Evolutionary conservation across 257 asterid genomes (phyloP), one percentile per base, ranked within the genome.

Genomic region (Jacaranda copaia): DNA sequence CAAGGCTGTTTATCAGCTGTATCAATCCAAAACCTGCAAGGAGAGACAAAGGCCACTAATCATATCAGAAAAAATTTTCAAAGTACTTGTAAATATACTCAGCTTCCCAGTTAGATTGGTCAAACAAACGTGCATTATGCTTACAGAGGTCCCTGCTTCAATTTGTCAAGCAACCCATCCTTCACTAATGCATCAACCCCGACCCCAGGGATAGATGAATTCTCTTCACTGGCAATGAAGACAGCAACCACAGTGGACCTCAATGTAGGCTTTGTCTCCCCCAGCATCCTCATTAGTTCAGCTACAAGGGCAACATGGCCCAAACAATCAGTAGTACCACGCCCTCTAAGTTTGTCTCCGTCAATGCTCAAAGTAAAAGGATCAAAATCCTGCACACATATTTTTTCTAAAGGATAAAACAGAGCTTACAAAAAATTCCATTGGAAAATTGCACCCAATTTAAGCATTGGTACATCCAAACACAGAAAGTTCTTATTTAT

Each of bases 1-100:
- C 99, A 95, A 66, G 99, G 99, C 76, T 95, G 99, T 81, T 95
- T 95, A 85, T 95, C 99, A n/a, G 99, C 98, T 56, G 99, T 93
- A 73, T 95, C 99, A 72, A 95, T 95, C 99, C 99, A 95, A 86
- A 88, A 95, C 82, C 99, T 95, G 86, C 61, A 68, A 58, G 63
- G 56, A 43, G 59, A 78, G 74, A 79, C 15, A 79, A 18, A 71
- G 7, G 56, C 36, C 70, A 76, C 46, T 16, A 39, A 68, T 77
- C 48, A 69, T 67, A 62, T 42, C 46, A 35, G 63, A 18, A 11
- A 60, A 40, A 9, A 55, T 35, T 60, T 39, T 35, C 77, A 51
- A 45, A 53, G 19, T 42, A 66, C 53, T 52, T 15, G 3, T 46
- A 32, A 64, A 70, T n/a, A 40, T 42, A 62, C 8, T 25, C 39